Conservation (phyloP, 106 monocot genomes). For the Dendrobium nobile region DNA sequence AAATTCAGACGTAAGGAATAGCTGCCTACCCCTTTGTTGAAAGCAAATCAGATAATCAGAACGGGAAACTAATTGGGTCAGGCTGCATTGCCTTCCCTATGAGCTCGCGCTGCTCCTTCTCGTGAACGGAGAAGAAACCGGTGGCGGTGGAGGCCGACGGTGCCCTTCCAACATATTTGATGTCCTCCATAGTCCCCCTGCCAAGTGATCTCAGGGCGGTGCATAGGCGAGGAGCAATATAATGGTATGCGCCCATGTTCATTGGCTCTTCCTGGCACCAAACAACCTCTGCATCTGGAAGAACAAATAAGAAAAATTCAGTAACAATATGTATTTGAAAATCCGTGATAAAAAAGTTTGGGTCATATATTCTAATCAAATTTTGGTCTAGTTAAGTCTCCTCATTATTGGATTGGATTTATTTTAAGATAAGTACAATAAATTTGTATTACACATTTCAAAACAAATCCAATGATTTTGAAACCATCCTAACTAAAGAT, state of each 20-base stretch:
- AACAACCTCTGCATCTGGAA: constrained; percentile 77
- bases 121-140: constrained; percentile 70
- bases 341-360: too few species aligned
- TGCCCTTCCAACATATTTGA: constrained; percentile 66
- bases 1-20: not conserved
- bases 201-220: constrained; percentile 52
- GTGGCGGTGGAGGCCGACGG: constrained; percentile 84
- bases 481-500: too few species aligned
- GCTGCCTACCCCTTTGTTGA: not conserved
- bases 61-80: constrained; percentile 32
- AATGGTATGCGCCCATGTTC: constrained; percentile 92
- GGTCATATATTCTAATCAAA: too few species aligned
- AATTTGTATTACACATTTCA: too few species aligned
- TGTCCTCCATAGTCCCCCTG: constrained; percentile 59
- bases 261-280: constrained; percentile 98
- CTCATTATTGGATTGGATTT: too few species aligned
- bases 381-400: too few species aligned
- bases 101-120: constrained; percentile 62
- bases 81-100: constrained; percentile 43
- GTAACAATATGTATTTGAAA: too few species aligned
- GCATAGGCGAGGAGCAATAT: constrained; percentile 56
- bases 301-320: not conserved
- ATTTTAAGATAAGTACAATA: too few species aligned
- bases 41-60: not conserved
- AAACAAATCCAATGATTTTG: too few species aligned